phyloP scores from a whole-genome alignment of 2,329 filamentous ascomycete genomes.

The Colletotrichum sp. region DNA sequence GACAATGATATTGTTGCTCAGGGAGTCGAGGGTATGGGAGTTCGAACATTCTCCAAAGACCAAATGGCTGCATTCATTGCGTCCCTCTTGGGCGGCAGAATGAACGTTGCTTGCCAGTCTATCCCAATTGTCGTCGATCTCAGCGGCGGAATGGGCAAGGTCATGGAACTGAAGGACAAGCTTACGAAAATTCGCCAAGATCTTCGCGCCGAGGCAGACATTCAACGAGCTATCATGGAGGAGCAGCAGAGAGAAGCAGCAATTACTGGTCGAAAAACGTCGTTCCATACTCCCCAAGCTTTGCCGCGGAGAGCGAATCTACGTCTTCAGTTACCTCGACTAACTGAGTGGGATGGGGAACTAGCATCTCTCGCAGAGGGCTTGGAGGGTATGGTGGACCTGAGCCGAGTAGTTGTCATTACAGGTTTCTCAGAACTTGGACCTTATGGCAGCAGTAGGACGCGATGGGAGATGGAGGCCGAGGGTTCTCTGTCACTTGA shows the following conservation, averaged over 20 bases:
- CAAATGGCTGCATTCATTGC: slow-evolving; percentile 99
- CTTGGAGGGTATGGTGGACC: slow-evolving; percentile 96
- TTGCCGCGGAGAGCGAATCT: slow-evolving; percentile 94
- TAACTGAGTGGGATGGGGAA: slow-evolving; percentile 90
- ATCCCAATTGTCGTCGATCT: slow-evolving; percentile 96
- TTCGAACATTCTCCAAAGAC: slow-evolving; percentile 97
- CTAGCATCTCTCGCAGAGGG: slow-evolving; percentile 84
- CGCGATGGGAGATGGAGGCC: slow-evolving; percentile 99
- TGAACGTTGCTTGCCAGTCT: slow-evolving; percentile 92
- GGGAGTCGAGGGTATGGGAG: slow-evolving; percentile 92
- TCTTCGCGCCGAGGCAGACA: slow-evolving; percentile 91
- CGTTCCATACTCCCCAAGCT: slow-evolving; percentile 89
- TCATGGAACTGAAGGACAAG: slow-evolving; percentile 89
- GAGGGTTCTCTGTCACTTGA: slow-evolving; percentile 95
- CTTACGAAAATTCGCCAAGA: slow-evolving; percentile 94
- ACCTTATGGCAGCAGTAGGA: slow-evolving; percentile 97
- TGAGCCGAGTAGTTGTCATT: slow-evolving; percentile 96
- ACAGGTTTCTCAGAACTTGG: slow-evolving; percentile 96
- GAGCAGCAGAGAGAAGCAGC: slow-evolving; percentile 98
- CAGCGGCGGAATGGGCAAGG: slow-evolving; percentile 96
- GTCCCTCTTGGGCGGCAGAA: slow-evolving; percentile 89
- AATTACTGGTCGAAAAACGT: slow-evolving; percentile 89
- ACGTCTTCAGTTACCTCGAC: slow-evolving; percentile 90
- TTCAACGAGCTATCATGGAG: slow-evolving; percentile 90
- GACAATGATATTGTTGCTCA: slow-evolving; percentile 97